These are phyloP conservation scores for Trifolium repens DNA, from an alignment of 306 rosid species.

Conservation along the genomic window DNA sequence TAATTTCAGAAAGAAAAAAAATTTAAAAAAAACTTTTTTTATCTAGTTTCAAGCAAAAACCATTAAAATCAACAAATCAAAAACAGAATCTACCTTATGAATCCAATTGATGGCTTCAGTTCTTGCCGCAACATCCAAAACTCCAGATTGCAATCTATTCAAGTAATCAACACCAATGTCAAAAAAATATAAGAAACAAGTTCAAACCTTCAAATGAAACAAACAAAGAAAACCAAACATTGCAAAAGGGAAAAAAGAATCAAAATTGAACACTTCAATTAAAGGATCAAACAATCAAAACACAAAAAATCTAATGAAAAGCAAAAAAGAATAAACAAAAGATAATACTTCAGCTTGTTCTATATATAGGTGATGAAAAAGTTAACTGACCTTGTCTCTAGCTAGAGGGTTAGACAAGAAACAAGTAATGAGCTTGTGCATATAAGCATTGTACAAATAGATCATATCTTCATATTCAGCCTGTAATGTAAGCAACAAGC, in stretches of 20 bases:
- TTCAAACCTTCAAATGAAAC: no score
- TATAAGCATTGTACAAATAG: conserved; percentile 92
- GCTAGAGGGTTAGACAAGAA: conserved; percentile 90
- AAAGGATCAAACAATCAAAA: no score
- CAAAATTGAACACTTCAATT: no score
- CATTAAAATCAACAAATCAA: neutral
- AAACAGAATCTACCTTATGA: conserved; percentile 64
- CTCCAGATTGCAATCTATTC: conserved; percentile 61
- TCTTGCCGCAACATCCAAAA: conserved; percentile 73
- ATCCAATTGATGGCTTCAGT: conserved; percentile 87
- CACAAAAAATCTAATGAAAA: no score
- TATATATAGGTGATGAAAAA: neutral
- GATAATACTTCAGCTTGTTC: conserved; percentile 21
- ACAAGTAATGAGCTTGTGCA: conserved; percentile 86
- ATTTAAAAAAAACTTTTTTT: neutral
- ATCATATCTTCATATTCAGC: conserved; percentile 94
- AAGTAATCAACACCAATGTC: conserved; percentile 60
- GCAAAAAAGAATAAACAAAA: no score
- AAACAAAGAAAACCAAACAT: no score
- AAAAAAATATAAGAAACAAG: no score
- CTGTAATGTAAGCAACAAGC: conserved; percentile 55
- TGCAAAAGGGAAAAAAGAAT: no score
- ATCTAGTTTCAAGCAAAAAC: neutral
- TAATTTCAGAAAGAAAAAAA: conserved; percentile 25
- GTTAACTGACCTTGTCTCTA: conserved; percentile 84